A percentile compares a stretch with the other conserved stretches of the same genome.
These are phyloP conservation scores for Amphicarpaea edgeworthii DNA, from an alignment of 306 rosid species.

Conservation along the genomic window DNA sequence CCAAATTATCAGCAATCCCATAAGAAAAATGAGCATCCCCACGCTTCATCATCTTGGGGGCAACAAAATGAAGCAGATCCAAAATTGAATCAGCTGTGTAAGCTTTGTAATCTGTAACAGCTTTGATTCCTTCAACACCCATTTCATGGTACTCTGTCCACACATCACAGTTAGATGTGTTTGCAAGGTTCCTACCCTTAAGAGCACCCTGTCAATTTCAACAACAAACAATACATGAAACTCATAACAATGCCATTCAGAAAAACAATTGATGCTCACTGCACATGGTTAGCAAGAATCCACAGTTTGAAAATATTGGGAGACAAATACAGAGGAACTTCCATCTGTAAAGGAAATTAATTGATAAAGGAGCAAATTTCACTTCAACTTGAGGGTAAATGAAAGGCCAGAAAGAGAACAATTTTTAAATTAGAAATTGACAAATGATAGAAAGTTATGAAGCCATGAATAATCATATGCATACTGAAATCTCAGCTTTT, in stretches of 20 bases:
- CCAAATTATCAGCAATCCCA: conserved; percentile 82
- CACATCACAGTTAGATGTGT: conserved; percentile 72
- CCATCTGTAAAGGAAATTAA: not conserved
- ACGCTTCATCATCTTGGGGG: conserved; percentile 86
- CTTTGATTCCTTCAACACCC: conserved; percentile 76
- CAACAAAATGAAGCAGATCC: conserved; percentile 77
- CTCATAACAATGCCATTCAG: conserved; percentile 25
- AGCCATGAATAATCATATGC: conserved; percentile 6
- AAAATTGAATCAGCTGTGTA: conserved; percentile 70
- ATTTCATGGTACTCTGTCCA: conserved; percentile 89
- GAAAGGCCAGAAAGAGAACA: not conserved
- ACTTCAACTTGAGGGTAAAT: conserved; percentile 10
- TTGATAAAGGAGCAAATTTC: not conserved
- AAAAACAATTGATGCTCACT: conserved; percentile 11
- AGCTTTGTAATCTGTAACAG: conserved; percentile 75
- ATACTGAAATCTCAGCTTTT: conserved; percentile 18
- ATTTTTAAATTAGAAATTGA: conserved; percentile 6
- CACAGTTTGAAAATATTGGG: not conserved
- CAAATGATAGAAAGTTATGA: not conserved
- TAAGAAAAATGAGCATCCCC: conserved; percentile 80
- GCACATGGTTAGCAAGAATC: conserved; percentile 34
- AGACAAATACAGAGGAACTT: conserved; percentile 23
- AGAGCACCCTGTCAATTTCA: conserved; percentile 61
- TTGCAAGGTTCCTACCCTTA: conserved; percentile 68
- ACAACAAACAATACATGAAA: conserved; percentile 39